Evolutionary conservation across 2,329 filamentous ascomycete genomes (phyloP).

Genomic region (Gaeumannomyces tritici): DNA sequence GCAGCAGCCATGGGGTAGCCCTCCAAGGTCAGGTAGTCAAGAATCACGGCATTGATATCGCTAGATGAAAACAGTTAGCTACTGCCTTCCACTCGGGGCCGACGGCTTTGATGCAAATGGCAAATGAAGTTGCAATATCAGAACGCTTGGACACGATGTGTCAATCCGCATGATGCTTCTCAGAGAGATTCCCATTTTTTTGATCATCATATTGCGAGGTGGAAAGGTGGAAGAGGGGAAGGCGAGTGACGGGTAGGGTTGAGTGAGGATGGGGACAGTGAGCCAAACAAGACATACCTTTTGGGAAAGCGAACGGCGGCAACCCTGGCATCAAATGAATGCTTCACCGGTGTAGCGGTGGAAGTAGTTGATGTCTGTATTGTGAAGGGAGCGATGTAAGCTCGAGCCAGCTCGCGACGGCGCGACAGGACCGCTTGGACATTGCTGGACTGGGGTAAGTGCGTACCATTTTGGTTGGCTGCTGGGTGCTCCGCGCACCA

Average conservation of each 20-base stretch:
- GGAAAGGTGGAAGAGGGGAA: slow-evolving; percentile 15
- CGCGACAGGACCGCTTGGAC: background rate
- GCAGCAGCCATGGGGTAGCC: slow-evolving; percentile 88
- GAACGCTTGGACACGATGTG: slow-evolving; percentile 52
- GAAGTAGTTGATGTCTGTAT: slow-evolving; percentile 63
- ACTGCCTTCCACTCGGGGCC: background rate
- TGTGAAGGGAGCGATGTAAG: background rate
- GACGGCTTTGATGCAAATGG: background rate
- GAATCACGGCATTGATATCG: slow-evolving; percentile 89
- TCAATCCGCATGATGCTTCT: slow-evolving; percentile 84
- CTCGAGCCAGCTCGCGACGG: background rate
- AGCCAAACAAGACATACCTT: slow-evolving; percentile 45
- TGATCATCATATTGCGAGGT: slow-evolving; percentile 59
- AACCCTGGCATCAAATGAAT: slow-evolving; percentile 71
- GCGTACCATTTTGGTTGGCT: background rate
- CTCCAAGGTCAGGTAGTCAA: slow-evolving; percentile 95
- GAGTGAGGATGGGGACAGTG: slow-evolving; percentile 7
- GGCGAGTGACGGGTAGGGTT: slow-evolving; percentile 8
- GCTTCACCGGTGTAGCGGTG: slow-evolving; percentile 59
- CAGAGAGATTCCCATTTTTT: slow-evolving; percentile 99
- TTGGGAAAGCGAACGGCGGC: slow-evolving; percentile 82
- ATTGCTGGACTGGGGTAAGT: background rate
- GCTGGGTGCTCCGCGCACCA: background rate
- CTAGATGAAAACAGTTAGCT: slow-evolving; percentile 33
- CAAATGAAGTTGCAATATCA: slow-evolving; percentile 15